Conservation (phyloP, 164 flowering plant species). For the Annona squamosa region DNA sequence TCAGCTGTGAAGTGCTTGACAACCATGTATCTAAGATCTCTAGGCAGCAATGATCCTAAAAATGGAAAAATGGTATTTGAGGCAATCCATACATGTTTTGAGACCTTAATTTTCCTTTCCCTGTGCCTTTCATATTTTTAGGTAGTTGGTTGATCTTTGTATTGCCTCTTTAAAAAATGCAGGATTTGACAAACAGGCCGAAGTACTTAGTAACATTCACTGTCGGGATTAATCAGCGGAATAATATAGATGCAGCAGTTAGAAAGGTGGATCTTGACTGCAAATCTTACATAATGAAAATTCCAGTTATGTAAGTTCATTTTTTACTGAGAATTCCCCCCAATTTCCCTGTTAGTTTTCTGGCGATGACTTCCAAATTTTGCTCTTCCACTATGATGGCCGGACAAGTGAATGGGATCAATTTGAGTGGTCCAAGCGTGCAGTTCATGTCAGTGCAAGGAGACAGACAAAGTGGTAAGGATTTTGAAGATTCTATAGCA, state of each 20-base stretch:
- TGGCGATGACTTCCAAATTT: constrained; percentile 55
- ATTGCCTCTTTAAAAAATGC: constrained; percentile 22
- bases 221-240: constrained; percentile 67
- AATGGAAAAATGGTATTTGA: background rate
- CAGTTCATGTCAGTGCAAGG: constrained; percentile 72
- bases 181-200: constrained; percentile 72
- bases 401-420: constrained; percentile 89
- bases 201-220: constrained; percentile 84
- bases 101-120: background rate
- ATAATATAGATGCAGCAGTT: constrained; percentile 64
- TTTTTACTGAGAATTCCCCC: background rate
- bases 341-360: constrained; percentile 50
- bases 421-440: constrained; percentile 89
- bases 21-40: background rate
- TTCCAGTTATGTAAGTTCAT: too few species aligned
- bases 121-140: background rate
- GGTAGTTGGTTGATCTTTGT: background rate
- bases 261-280: constrained; percentile 48
- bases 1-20: background rate
- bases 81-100: background rate
- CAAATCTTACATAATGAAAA: too few species aligned
- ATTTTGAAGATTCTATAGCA: background rate
- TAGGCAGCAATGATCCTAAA: background rate
- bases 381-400: constrained; percentile 98
- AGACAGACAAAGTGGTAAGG: constrained; percentile 91